These are phyloP conservation scores for Didymella glomerata DNA, from an alignment of 2,329 filamentous ascomycete genomes.

Conservation along the genomic window DNA sequence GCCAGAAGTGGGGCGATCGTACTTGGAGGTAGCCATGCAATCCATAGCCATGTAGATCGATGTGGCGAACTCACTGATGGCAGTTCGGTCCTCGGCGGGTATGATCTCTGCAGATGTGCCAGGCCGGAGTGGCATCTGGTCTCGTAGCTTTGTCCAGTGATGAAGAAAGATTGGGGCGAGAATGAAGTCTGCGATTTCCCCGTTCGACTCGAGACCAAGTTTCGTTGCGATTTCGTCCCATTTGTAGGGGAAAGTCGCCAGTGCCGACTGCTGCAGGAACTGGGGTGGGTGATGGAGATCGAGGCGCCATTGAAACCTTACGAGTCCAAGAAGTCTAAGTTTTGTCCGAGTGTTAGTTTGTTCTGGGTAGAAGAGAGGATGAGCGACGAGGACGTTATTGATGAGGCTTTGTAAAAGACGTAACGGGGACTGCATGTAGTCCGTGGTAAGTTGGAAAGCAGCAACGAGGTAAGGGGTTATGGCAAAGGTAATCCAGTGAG, in stretches of 20 bases:
- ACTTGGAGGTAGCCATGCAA: neutral
- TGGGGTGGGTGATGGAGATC: neutral
- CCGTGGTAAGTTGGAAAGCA: neutral
- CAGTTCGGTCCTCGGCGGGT: neutral
- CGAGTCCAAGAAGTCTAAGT: neutral
- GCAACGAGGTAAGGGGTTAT: neutral
- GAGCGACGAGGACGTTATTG: neutral
- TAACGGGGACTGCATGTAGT: neutral
- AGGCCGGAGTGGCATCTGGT: neutral
- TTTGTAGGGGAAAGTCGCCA: neutral
- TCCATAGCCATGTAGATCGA: conserved; percentile 2
- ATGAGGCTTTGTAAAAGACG: neutral
- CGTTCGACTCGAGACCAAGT: neutral
- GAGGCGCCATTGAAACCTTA: neutral
- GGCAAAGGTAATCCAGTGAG: neutral
- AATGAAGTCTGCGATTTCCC: neutral
- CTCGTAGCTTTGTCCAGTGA: neutral
- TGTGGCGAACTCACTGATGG: neutral
- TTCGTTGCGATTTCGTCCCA: neutral
- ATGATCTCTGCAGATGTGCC: neutral
- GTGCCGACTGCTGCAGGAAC: neutral
- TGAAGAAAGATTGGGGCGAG: neutral
- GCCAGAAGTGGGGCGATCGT: neutral
- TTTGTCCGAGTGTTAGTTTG: neutral
- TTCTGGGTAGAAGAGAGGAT: neutral